A percentile compares a stretch with the other conserved stretches of the same genome.
phyloP scores from a whole-genome alignment of 805 yeast species.

The Blastobotrys attinorum region DNA sequence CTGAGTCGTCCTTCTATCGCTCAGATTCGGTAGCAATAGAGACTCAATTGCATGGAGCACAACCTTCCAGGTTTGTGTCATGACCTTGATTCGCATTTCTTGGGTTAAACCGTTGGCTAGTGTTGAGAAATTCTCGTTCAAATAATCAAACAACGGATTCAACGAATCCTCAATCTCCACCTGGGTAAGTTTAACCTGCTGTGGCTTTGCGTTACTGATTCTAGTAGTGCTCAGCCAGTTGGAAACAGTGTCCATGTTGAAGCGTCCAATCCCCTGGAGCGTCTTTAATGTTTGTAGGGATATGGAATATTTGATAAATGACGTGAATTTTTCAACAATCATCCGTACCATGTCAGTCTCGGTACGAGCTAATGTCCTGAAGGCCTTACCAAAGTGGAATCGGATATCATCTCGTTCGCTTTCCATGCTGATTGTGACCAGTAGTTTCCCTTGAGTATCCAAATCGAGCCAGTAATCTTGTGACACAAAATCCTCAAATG shows the following conservation, averaged over 20 bases:
- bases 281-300: slow-evolving; percentile 52
- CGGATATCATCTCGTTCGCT: slow-evolving; percentile 73
- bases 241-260: slow-evolving; percentile 24
- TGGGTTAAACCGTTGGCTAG: slow-evolving; percentile 52
- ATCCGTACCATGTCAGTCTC: slow-evolving; percentile 59
- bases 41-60: slow-evolving; percentile 62
- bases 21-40: slow-evolving; percentile 63
- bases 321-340: slow-evolving; percentile 66
- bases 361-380: slow-evolving; percentile 53
- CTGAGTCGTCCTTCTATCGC: slow-evolving; percentile 30
- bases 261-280: slow-evolving; percentile 27
- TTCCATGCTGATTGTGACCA: slow-evolving; percentile 66
- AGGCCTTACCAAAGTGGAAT: slow-evolving; percentile 71
- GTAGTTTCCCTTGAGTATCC: slow-evolving; percentile 61
- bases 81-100: slow-evolving; percentile 50
- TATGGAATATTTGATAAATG: slow-evolving; percentile 48
- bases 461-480: slow-evolving; percentile 48
- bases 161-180: slow-evolving; percentile 53
- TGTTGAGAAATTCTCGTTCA: slow-evolving; percentile 59
- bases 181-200: slow-evolving; percentile 14
- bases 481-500: slow-evolving; percentile 62
- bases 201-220: slow-evolving; percentile 6
- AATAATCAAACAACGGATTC: slow-evolving; percentile 64
- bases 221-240: slow-evolving; percentile 27
- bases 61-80: slow-evolving; percentile 75